These are phyloP conservation scores for Flammula alnicola DNA, from an alignment of 1,284 basidiomycete genomes.

Conservation along the genomic window DNA sequence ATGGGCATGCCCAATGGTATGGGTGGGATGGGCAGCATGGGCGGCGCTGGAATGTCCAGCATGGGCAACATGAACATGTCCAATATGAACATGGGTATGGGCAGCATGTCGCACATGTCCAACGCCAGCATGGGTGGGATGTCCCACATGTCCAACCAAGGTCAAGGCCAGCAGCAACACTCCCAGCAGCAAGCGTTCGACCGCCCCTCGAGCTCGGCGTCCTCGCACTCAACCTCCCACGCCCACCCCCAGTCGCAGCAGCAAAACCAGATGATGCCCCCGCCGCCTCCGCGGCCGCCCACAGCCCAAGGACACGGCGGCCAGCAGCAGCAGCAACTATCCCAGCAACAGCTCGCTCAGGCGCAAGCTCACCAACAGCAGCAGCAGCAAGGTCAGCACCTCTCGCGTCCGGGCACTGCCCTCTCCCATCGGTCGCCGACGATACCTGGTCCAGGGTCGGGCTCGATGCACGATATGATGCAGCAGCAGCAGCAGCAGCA, in stretches of 20 bases:
- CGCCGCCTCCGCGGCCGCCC: slow-evolving; percentile 31
- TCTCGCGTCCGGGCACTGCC: slow-evolving; percentile 39
- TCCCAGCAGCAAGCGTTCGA: too few species aligned
- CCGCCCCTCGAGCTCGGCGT: slow-evolving; percentile 20
- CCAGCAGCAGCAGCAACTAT: neutral
- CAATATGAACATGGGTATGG: too few species aligned
- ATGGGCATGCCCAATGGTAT: slow-evolving; percentile 22
- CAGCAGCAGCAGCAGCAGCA: too few species aligned
- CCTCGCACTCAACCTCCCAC: slow-evolving; percentile 25
- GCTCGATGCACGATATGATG: slow-evolving; percentile 19
- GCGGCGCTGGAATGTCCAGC: slow-evolving; percentile 14
- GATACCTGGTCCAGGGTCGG: slow-evolving; percentile 23
- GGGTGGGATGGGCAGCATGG: slow-evolving; percentile 20
- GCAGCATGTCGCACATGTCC: slow-evolving; percentile 14
- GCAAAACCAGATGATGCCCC: slow-evolving; percentile 30
- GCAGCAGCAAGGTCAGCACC: slow-evolving; percentile 16
- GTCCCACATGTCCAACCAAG: neutral
- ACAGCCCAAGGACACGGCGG: slow-evolving; percentile 5
- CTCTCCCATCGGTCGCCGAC: slow-evolving; percentile 39
- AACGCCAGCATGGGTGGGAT: too few species aligned
- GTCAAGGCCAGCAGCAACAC: neutral
- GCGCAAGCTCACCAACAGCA: slow-evolving; percentile 26
- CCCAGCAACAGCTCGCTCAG: neutral
- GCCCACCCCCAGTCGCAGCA: slow-evolving; percentile 23
- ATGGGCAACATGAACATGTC: too few species aligned